These are phyloP conservation scores for Scedosporium minutisporum DNA, from an alignment of 2,329 filamentous ascomycete genomes.

Conservation along the genomic window DNA sequence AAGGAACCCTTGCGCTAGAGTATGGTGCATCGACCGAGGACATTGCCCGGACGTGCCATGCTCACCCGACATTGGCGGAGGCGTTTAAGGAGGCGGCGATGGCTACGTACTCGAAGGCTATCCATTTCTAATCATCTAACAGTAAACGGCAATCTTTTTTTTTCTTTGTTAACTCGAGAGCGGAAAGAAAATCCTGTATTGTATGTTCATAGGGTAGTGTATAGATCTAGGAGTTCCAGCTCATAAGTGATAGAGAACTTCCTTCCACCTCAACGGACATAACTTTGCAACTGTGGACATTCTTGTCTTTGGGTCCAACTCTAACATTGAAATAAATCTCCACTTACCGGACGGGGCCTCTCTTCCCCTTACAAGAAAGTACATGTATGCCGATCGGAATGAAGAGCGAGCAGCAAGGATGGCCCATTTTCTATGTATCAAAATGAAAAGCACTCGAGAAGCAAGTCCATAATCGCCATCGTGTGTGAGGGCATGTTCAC, in stretches of 20 bases:
- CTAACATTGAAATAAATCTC: no score
- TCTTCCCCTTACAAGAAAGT: no score
- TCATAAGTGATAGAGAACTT: not conserved
- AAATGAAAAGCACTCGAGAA: no score
- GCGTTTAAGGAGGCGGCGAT: conserved; percentile 99
- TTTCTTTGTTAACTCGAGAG: not conserved
- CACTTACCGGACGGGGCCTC: no score
- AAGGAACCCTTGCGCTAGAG: conserved; percentile 88
- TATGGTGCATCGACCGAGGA: conserved; percentile 95
- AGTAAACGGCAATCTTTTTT: not conserved
- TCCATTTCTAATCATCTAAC: conserved; percentile 66
- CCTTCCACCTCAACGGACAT: no score
- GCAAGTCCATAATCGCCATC: no score
- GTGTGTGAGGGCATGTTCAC: no score
- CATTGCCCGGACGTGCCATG: conserved; percentile 88
- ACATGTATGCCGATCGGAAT: no score
- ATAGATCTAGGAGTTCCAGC: conserved; percentile 5
- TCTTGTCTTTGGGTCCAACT: no score
- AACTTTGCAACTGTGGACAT: no score
- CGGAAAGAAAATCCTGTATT: conserved; percentile 2
- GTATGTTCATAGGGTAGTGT: conserved; percentile 4
- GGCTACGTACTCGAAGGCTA: conserved; percentile 90
- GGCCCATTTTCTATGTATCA: no score
- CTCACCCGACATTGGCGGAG: conserved; percentile 90
- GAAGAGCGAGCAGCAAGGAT: no score